phyloP scores from a whole-genome alignment of 176 grass and related monocot species.

The Poa pratensis region DNA sequence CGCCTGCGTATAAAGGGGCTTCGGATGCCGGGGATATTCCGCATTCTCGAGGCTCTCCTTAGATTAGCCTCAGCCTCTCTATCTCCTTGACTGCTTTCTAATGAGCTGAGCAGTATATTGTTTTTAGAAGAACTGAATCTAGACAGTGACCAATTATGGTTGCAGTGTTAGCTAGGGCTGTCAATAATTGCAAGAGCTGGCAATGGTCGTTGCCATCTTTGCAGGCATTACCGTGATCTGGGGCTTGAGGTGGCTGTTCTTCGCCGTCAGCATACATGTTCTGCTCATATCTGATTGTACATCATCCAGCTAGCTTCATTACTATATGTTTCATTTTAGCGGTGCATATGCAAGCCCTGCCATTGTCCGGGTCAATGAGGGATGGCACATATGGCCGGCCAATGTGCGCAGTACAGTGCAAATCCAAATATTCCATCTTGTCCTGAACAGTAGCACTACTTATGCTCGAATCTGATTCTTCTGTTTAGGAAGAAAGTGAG shows the following conservation, averaged over 20 bases:
- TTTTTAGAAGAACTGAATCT: conserved; percentile 11
- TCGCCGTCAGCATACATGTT: conserved; percentile 59
- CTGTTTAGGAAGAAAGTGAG: background rate
- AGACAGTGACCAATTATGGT: background rate
- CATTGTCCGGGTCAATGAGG: background rate
- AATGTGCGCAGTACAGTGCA: background rate
- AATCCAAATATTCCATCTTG: background rate
- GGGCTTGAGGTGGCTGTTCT: conserved; percentile 85
- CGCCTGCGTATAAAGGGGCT: background rate
- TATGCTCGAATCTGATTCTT: background rate
- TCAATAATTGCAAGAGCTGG: conserved; percentile 1
- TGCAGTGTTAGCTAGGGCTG: background rate
- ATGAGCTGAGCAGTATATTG: conserved; percentile 52
- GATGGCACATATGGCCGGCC: background rate
- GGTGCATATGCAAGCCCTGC: background rate
- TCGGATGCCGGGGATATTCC: conserved; percentile 23
- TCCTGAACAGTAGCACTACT: conserved; percentile 5
- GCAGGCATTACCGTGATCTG: conserved; percentile 68
- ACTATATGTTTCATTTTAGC: background rate
- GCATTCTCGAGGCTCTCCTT: conserved; percentile 55
- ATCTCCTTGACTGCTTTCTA: conserved; percentile 74
- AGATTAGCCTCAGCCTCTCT: conserved; percentile 56
- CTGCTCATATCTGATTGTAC: background rate
- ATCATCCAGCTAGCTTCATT: background rate
- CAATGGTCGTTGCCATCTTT: conserved; percentile 67